Evolutionary conservation across 768 basidiomycete species (phyloP).

Genomic region (Termitomyces sp.): DNA sequence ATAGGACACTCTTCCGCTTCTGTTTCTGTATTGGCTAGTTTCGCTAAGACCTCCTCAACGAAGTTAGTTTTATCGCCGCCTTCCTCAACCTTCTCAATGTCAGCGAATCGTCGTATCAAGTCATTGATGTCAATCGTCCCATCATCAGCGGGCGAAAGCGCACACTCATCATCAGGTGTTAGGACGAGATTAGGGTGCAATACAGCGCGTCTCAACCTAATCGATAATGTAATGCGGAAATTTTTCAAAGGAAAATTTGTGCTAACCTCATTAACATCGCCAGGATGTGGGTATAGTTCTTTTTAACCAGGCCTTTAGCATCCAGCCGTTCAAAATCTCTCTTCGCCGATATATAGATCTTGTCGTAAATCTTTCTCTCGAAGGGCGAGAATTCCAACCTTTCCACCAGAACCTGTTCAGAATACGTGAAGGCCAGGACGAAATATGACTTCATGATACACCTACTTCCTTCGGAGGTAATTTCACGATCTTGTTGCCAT

Average conservation of each 20-base stretch:
- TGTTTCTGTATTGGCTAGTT: slow-evolving; percentile 48
- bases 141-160: slow-evolving; percentile 30
- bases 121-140: slow-evolving; percentile 49
- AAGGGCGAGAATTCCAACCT: slow-evolving; percentile 72
- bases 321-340: slow-evolving; percentile 73
- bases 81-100: slow-evolving; percentile 26
- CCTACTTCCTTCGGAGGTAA: slow-evolving; percentile 78
- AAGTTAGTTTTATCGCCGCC: slow-evolving; percentile 35
- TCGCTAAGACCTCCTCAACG: slow-evolving; percentile 59
- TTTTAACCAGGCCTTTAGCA: slow-evolving; percentile 71
- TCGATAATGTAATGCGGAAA: no score
- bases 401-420: slow-evolving; percentile 55
- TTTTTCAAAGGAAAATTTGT: background rate
- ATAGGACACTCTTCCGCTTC: slow-evolving; percentile 67
- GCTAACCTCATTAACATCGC: slow-evolving; percentile 91
- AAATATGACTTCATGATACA: background rate
- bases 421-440: background rate
- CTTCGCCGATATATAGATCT: slow-evolving; percentile 76
- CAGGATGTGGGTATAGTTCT: slow-evolving; percentile 83
- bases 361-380: slow-evolving; percentile 87
- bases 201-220: slow-evolving; percentile 67
- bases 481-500: slow-evolving; percentile 85
- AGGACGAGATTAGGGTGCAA: slow-evolving; percentile 85
- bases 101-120: slow-evolving; percentile 48
- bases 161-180: slow-evolving; percentile 37